Percentiles rank a stretch among this genome's conserved stretches.
phyloP scores from a whole-genome alignment of 1,284 basidiomycete species.

The Moniliella sp. region DNA sequence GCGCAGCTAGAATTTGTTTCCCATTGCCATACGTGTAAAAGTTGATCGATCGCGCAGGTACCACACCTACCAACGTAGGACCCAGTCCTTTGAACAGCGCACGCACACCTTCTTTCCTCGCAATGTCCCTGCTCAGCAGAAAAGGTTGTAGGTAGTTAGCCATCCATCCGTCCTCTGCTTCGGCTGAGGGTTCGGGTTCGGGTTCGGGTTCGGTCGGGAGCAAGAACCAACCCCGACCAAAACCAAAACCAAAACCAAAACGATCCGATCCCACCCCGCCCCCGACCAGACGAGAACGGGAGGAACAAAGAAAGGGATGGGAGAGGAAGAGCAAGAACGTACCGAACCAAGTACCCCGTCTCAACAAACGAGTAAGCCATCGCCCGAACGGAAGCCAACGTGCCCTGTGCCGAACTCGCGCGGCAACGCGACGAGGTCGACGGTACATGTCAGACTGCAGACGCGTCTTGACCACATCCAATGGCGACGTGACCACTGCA shows the following conservation, averaged over 20 bases:
- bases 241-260: constrained; percentile 80
- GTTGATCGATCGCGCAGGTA: constrained; percentile 73
- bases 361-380: constrained; percentile 82
- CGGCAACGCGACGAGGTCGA: constrained; percentile 4
- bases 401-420: constrained; percentile 2
- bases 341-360: constrained; percentile 56
- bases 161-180: too few relatives aligned
- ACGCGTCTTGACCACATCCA: constrained; percentile 93
- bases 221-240: too few relatives aligned
- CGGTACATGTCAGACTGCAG: constrained; percentile 74
- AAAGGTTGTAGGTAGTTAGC: constrained; percentile 89
- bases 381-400: constrained; percentile 35
- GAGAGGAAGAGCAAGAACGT: background rate
- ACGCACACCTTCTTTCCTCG: constrained; percentile 49
- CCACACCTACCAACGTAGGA: constrained; percentile 76
- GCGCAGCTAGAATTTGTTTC: constrained; percentile 64
- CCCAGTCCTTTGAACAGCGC: constrained; percentile 87
- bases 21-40: constrained; percentile 96
- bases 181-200: too few relatives aligned
- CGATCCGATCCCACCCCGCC: constrained; percentile 41
- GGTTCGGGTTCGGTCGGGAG: too few relatives aligned
- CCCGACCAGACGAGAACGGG: background rate
- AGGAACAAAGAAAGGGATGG: too few relatives aligned
- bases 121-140: constrained; percentile 45
- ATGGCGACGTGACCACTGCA: constrained; percentile 81